These are phyloP conservation scores for Raffaelea deltoideospora DNA, from an alignment of 2,329 filamentous ascomycete species.

Conservation along the genomic window DNA sequence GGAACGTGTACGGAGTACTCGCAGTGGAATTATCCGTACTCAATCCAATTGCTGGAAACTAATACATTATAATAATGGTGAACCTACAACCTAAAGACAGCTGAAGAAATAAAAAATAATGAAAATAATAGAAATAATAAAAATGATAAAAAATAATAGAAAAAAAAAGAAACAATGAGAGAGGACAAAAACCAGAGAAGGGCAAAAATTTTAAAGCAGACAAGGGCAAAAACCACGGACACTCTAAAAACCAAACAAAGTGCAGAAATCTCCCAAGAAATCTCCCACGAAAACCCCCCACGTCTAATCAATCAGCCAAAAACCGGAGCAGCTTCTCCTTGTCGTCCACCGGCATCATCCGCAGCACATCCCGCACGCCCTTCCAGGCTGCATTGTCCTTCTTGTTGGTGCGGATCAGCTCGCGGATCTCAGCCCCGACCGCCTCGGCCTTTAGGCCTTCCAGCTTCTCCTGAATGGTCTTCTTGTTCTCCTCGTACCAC, in stretches of 20 bases:
- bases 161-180: too few relatives aligned
- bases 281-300: background rate
- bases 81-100: too few relatives aligned
- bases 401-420: constrained; percentile 53
- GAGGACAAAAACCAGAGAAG: too few relatives aligned
- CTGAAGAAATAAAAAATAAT: too few relatives aligned
- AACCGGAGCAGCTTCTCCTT: constrained; percentile 65
- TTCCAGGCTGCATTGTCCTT: constrained; percentile 62
- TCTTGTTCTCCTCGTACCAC: constrained; percentile 95
- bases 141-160: background rate
- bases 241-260: too few relatives aligned
- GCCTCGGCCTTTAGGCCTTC: constrained; percentile 66
- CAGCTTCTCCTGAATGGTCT: constrained; percentile 68
- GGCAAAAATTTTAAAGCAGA: too few relatives aligned
- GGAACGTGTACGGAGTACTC: too few relatives aligned
- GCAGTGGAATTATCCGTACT: too few relatives aligned
- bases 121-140: background rate
- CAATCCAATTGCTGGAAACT: too few relatives aligned
- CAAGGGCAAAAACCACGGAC: too few relatives aligned
- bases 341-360: constrained; percentile 77
- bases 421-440: constrained; percentile 47
- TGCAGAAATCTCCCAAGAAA: background rate
- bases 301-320: constrained; percentile 16
- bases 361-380: constrained; percentile 73
- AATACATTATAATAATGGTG: too few relatives aligned